Base-by-base conservation (phyloP, 768 basidiomycete genomes). In the Sporobolomyces phaffii region DNA sequence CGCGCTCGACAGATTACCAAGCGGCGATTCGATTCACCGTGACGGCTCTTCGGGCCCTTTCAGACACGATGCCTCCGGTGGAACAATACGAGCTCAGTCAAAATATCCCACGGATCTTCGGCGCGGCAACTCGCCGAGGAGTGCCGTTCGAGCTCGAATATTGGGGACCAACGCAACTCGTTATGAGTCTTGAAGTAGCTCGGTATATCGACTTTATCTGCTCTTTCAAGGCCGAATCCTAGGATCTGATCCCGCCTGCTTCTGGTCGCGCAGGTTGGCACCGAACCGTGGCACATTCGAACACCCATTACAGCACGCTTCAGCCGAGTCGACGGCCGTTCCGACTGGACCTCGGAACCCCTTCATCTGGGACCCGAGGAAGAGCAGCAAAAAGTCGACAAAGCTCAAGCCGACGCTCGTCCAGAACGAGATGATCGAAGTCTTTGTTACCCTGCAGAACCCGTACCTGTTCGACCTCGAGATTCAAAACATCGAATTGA, bases 391-490 rank as follows among this genome's bases (percentile, higher is more conserved):
- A 77, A 80, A 45, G 79, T 20, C 81, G 34, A 81, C 81, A 20
- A 85, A 86, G 81, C 88, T 89, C 47, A 49, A 49, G 15, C 80
- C 83, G 0, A 74, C 88, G 17, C 82, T 92, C 18, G 89, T 91
- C 1, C 89, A 89, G 76, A 87, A 87, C 71, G 96, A 98, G 76
- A 77, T 79, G 5, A 79, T 91, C 34, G 92, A 98, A 72, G 83
- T 97, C 72, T 82, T 86, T 11, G 80, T 98, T 49, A 86, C 87
- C 26, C 78, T 99, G n/a, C 84, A 85, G 62, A 99, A 99, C 77
- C 90, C 91, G 2, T 94, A 87, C 77, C 84, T 90, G 5, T 94
- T 98, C 77, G 90, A 93, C 67, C 81, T 99, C 17, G 91, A 97
- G 68, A 78, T 98, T 22, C 86, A 90, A 64, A 86, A 85, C 72